These are phyloP conservation scores for Trichoderma sp. DNA, from an alignment of 2,329 filamentous ascomycete species.

Conservation along the genomic window DNA sequence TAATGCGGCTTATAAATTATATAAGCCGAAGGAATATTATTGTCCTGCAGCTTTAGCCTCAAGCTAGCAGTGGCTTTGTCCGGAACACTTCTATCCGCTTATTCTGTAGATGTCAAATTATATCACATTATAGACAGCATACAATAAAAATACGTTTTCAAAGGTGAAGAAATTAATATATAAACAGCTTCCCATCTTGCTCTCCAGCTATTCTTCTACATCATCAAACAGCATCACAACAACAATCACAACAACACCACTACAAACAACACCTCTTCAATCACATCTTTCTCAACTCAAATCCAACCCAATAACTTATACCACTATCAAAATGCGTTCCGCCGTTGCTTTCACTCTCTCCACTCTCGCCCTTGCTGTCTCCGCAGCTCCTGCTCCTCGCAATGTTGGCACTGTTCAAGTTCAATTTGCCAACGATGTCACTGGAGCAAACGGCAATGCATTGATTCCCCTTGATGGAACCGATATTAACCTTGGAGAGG, in stretches of 20 bases:
- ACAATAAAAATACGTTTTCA: neutral
- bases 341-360: neutral
- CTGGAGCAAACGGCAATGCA: slow-evolving; percentile 8
- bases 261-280: neutral
- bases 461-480: neutral
- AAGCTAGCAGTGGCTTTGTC: slow-evolving; percentile 23
- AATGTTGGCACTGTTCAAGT: neutral
- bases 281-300: neutral
- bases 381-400: slow-evolving; percentile 4
- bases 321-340: slow-evolving; percentile 3
- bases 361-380: slow-evolving; percentile 1
- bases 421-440: slow-evolving; percentile 6
- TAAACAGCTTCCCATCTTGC: slow-evolving; percentile 2
- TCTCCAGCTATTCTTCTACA: neutral
- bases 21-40: neutral
- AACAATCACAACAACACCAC: neutral
- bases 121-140: no score
- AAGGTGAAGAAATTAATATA: neutral
- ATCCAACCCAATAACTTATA: neutral
- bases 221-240: neutral
- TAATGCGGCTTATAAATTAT: neutral
- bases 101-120: neutral
- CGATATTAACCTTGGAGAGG: neutral
- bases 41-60: slow-evolving; percentile 24
- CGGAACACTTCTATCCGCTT: neutral